Evolutionary conservation across 176 grass and related monocot genomes (phyloP).

Genomic region (Avena atlantica): DNA sequence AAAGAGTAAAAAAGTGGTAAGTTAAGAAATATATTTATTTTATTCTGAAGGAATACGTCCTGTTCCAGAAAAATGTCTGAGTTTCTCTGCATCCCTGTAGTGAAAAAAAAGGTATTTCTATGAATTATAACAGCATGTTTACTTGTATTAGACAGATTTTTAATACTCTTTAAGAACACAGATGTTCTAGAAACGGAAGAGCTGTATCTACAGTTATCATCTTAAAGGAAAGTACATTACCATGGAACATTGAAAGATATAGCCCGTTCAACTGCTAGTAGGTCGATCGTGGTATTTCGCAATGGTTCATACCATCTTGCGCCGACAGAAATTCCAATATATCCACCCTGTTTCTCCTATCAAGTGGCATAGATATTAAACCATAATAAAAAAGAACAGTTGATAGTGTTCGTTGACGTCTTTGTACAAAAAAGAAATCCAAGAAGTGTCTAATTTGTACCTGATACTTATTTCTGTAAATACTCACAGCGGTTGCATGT

Average conservation of each 20-base stretch:
- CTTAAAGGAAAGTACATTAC: constrained; percentile 28
- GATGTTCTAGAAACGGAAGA: not conserved
- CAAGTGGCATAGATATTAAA: not conserved
- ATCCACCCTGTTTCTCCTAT: constrained; percentile 52
- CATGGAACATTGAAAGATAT: constrained; percentile 45
- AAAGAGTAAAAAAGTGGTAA: not conserved
- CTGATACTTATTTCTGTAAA: constrained; percentile 61
- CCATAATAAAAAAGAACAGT: not conserved
- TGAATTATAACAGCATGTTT: not conserved
- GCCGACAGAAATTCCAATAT: constrained; percentile 47
- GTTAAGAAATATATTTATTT: not conserved
- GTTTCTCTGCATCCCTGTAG: not conserved
- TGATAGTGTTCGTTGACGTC: not conserved
- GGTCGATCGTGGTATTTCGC: constrained; percentile 38
- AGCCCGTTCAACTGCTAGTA: constrained; percentile 39
- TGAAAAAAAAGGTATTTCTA: not conserved
- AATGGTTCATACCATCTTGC: constrained; percentile 61
- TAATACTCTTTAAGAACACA: not conserved
- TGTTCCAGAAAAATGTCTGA: not conserved
- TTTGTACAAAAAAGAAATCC: not conserved
- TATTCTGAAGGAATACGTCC: not conserved
- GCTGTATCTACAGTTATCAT: not conserved
- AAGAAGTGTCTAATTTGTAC: constrained; percentile 4
- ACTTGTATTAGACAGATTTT: not conserved
- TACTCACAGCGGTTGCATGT: constrained; percentile 59